Base-by-base conservation (phyloP, 148 eudicot species). In the Pharnaceum exiguum region DNA sequence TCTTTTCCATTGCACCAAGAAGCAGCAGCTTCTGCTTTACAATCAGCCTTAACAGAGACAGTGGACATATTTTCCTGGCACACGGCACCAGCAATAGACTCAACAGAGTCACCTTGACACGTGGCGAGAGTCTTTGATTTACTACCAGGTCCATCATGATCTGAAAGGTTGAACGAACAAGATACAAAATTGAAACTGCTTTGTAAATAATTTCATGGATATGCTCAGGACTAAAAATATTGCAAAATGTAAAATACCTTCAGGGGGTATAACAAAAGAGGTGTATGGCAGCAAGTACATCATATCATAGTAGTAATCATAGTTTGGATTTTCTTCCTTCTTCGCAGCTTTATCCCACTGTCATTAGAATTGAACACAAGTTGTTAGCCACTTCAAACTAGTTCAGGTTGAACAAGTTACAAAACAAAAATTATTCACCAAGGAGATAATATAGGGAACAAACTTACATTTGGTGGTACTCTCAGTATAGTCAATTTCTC, bases 231-330 rank as follows among this genome's bases (percentile, higher is more conserved):
- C 35, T 27, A 2, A 9, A n/a, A 26, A 27, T 27, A 39, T 15
- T 4, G 5, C 7, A 25, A 2, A 51, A 49, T 12, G 26, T 3
- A 37, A 18, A 21, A 45, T 70, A 91, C 98, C 88, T 6, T 55
- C 55, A 10, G 75, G 69, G 8, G 81, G 68, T 43, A 47, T 60
- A 32, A 70, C 55, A 47, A 85, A 88, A 9, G 90, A 72, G 0
- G 82, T 59, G 63, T 71, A 85, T 0, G 95, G 86, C 10, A 81
- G 54, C 46, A 68, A 65, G 53, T 93, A 93, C 39, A 46, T 49
- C 74, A 76, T 77, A 35, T 93, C 90, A 37, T 71, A 85, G n/a
- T 81, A 93, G 35, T 74, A 93, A 43, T 93, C 90, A 64, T 71
- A 85, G 3, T 66, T 30, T 0, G 71, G 65, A 40, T 70, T 57